Percentiles rank a stretch among this genome's conserved stretches.
Conservation (phyloP, 371 early-diverging fungal species). For the Cokeromyces recurvatus region DNA sequence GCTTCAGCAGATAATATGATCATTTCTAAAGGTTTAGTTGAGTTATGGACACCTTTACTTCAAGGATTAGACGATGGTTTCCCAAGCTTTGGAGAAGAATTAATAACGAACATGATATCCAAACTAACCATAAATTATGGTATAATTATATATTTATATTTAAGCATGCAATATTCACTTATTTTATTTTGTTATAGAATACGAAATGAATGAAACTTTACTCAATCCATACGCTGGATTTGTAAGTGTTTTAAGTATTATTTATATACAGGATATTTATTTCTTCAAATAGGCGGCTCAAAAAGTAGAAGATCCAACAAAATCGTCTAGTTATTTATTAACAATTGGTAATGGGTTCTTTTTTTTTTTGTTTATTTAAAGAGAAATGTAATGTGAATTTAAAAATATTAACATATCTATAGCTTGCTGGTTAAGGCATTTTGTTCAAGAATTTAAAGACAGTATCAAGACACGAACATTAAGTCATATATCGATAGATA, state of each 20-base stretch:
- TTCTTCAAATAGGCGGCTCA: too few species aligned
- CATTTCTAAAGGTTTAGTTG: conserved; percentile 29
- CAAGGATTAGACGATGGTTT: conserved; percentile 25
- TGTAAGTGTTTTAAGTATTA: conserved; percentile 17
- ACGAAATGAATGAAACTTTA: conserved; percentile 15
- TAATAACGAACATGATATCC: conserved; percentile 26
- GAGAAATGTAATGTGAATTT: neutral
- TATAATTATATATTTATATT: too few species aligned
- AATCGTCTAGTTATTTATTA: conserved; percentile 31
- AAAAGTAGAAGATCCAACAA: conserved; percentile 13
- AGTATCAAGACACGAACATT: conserved; percentile 11
- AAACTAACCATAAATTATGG: conserved; percentile 26
- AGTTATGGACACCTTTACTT: conserved; percentile 42
- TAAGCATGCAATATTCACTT: too few species aligned
- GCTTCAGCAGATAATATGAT: conserved; percentile 23
- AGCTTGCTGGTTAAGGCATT: conserved; percentile 39
- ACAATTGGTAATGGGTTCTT: conserved; percentile 44
- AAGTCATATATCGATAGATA: conserved; percentile 20
- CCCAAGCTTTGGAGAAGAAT: conserved; percentile 21
- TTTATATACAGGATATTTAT: too few species aligned
- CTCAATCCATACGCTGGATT: conserved; percentile 20
- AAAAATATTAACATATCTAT: neutral
- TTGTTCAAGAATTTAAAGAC: conserved; percentile 18
- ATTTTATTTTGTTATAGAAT: too few species aligned
- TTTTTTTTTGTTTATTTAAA: too few species aligned